Evolutionary conservation across 2,329 filamentous ascomycete genomes (phyloP), one percentile per base, ranked within the genome.

Genomic region (Ploettnerulaceae sp.): DNA sequence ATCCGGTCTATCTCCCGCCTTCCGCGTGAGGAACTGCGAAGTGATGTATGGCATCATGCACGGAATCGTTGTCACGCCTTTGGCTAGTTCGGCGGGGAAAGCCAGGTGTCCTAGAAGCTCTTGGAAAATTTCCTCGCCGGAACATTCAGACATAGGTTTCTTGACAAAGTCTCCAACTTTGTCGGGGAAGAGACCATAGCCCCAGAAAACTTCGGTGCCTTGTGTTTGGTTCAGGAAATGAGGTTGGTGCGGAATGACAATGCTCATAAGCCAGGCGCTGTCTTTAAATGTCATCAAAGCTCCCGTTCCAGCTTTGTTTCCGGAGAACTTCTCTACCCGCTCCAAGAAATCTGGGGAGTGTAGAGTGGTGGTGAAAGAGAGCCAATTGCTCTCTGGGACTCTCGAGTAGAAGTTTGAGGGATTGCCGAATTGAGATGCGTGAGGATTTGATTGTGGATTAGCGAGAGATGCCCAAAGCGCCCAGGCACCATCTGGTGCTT

Each of bases 281-380:
- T 71, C 66, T 43, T 62, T 62, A 12, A 69, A 53, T 0, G 63
- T 66, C 14, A 71, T 59, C 7, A 69, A n/a, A n/a, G n/a, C n/a
- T n/a, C n/a, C n/a, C n/a, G n/a, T n/a, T n/a, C n/a, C n/a, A n/a
- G n/a, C n/a, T n/a, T n/a, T n/a, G n/a, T n/a, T n/a, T n/a, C n/a
- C n/a, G n/a, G n/a, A n/a, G n/a, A 61, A 58, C 11, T 56, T 46
- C 21, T 54, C 51, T 7, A 62, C 46, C 1, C 54, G 49, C 2
- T 59, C 45, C 35, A 68, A 62, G 39, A 67, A 61, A n/a, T 60
- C 56, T 0, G 55, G 50, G 17, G 56, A 51, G 25, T 64, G 60
- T 4, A 69, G 55, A 0, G 69, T 72, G 20, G 69, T 60, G 4
- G 69, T 70, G 22, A 71, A 70, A 0, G 65, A 67, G 45, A 66